Percentiles rank a stretch among this genome's conserved stretches.
Evolutionary conservation across 805 yeast species (phyloP).

Genomic region (Candida patagonica): DNA sequence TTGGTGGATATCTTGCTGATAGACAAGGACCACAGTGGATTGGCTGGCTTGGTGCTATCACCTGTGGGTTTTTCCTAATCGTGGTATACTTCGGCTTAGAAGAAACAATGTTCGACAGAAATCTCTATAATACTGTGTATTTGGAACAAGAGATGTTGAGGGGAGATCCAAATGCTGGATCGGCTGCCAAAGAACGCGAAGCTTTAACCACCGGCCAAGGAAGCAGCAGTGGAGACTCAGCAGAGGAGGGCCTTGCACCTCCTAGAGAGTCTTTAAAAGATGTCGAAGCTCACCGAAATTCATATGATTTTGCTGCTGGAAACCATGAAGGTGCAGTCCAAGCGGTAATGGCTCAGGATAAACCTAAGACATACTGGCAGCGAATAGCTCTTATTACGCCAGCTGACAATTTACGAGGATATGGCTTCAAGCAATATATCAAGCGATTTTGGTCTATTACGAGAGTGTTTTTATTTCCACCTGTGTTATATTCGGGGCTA

Average conservation of each 20-base stretch:
- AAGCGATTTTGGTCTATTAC: conserved; percentile 40
- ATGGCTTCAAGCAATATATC: conserved; percentile 57
- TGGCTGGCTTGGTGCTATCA: conserved; percentile 56
- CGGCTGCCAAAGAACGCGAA: not conserved
- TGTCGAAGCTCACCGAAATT: not conserved
- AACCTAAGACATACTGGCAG: conserved; percentile 7
- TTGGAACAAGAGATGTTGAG: conserved; percentile 3
- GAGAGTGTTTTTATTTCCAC: conserved; percentile 34
- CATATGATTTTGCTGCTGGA: not conserved
- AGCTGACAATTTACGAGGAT: conserved; percentile 48
- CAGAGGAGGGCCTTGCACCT: not conserved
- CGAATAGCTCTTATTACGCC: conserved; percentile 27
- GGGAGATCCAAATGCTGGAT: not conserved
- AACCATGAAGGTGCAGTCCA: not conserved
- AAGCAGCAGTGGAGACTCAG: no score
- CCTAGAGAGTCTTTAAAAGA: not conserved
- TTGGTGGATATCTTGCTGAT: conserved; percentile 61
- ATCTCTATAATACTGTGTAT: conserved; percentile 1
- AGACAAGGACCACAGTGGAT: conserved; percentile 64
- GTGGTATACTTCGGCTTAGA: conserved; percentile 53
- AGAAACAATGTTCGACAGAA: conserved; percentile 48
- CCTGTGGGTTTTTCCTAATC: conserved; percentile 48
- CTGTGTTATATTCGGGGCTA: conserved; percentile 49
- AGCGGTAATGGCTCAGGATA: conserved; percentile 1
- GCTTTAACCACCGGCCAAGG: not conserved